Percentiles rank a stretch among this genome's conserved stretches.
phyloP scores from a whole-genome alignment of 192 early-diverging fungal species.

The Coemansia sp. region DNA sequence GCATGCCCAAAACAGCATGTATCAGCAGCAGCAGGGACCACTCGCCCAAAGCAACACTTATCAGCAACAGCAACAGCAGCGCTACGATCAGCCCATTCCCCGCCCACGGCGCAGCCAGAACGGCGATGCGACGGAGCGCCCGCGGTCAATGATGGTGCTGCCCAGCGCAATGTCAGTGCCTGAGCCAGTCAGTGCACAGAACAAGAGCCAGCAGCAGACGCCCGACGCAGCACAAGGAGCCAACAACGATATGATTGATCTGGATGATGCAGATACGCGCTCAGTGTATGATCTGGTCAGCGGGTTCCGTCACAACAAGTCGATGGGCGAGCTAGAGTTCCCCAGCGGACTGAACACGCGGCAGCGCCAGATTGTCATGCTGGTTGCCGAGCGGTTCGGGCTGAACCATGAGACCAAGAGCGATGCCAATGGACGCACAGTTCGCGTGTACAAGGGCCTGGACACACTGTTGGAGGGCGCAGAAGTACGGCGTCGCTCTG shows the following conservation, averaged over 20 bases:
- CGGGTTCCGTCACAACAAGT: constrained; percentile 68
- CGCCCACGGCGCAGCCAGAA: constrained; percentile 39
- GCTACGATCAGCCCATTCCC: constrained; percentile 42
- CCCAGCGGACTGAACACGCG: constrained; percentile 59
- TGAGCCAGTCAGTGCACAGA: constrained; percentile 11
- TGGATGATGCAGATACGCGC: constrained; percentile 70
- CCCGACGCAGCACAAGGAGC: constrained; percentile 12
- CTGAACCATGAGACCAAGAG: constrained; percentile 56
- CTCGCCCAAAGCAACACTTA: neutral
- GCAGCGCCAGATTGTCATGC: constrained; percentile 62
- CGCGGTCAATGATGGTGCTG: constrained; percentile 49
- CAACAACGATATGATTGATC: constrained; percentile 54
- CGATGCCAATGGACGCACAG: constrained; percentile 37
- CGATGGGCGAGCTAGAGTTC: constrained; percentile 65
- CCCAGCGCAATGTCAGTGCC: constrained; percentile 48
- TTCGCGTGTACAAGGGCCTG: constrained; percentile 54
- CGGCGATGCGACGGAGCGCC: constrained; percentile 28
- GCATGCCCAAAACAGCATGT: neutral
- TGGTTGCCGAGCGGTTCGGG: constrained; percentile 72
- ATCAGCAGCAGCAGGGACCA: neutral
- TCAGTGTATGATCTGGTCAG: constrained; percentile 70
- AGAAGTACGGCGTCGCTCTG: constrained; percentile 46
- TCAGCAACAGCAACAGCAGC: constrained; percentile 24
- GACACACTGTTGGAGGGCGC: constrained; percentile 49
- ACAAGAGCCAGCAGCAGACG: constrained; percentile 24